Base-by-base conservation (phyloP, 129 eudicot species). In the Pseudognaphalium luteoalbum region DNA sequence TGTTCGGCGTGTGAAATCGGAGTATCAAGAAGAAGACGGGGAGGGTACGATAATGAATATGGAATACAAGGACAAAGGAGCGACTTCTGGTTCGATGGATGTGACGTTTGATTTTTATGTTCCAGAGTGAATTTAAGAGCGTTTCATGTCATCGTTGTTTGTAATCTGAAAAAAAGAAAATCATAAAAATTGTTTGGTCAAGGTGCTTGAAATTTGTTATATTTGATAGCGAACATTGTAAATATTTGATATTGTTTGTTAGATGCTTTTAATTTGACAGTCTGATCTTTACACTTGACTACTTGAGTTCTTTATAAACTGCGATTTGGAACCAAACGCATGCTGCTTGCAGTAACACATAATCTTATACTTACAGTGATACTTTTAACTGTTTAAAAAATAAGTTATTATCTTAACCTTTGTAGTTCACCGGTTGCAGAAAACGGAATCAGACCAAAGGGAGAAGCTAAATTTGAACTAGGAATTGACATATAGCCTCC, bases 21-120 rank as follows among this genome's bases (percentile, higher is more conserved):
- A 90, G 52, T 92, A 86, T 78, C 98, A 88, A 80, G 82, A 73
- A 15, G 94, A 84, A 17, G 98, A 90, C 15, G 89, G 82, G 15
- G 50, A 66, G 12, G 94, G 92, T 20, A 56, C 86, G 7, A 90
- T 92, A 70, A 86, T 87, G 30, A 90, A 92, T 75, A 72, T 85
- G 2, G 95, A 92, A 59, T 92, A 92, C 81, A 92, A 83, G 75
- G 98, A 92, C 30, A 78, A 66, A 7, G 98, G 98, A 12, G 85
- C 71, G n/a, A 67, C 54, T 54, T 90, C 96, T 44, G 98, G 98
- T 67, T 85, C 98, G 8, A 92, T 88, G 74, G 98, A 92, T 83
- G 98, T 92, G 64, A 88, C 77, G 76, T 93, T 93, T 47, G 98
- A 92, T 75, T 92, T 92, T 80, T 92, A 87, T 67, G 68, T 92